A percentile compares a stretch with the other conserved stretches of the same genome.
phyloP scores from a whole-genome alignment of 2,329 filamentous ascomycete genomes.

The Colletotrichum falcatum region DNA sequence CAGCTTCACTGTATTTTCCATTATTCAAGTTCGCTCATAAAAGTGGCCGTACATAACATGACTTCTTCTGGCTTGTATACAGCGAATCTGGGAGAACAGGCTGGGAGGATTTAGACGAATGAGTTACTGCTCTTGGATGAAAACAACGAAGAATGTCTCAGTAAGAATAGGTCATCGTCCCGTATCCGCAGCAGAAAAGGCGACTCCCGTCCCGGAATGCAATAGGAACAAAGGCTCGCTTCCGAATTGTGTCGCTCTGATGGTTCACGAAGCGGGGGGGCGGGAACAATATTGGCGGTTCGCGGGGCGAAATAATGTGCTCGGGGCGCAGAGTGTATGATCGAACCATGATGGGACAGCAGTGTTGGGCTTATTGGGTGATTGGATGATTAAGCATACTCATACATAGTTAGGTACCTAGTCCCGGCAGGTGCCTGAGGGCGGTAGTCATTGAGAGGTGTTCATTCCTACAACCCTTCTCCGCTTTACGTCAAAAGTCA shows the following conservation, averaged over 20 bases:
- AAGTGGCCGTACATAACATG: neutral
- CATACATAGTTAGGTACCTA: too few species aligned
- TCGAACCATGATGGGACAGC: neutral
- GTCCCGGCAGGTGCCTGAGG: neutral
- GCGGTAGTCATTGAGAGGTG: neutral
- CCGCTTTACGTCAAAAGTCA: too few species aligned
- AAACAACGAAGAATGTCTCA: neutral
- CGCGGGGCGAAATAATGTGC: neutral
- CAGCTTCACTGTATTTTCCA: slow-evolving; percentile 1
- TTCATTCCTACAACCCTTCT: neutral
- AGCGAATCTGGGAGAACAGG: neutral
- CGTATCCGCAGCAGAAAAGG: too few species aligned
- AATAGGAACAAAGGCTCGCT: neutral
- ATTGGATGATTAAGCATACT: too few species aligned
- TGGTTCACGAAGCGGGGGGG: neutral
- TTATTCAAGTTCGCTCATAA: neutral
- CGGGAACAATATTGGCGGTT: neutral
- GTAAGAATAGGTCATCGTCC: too few species aligned
- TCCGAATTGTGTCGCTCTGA: neutral
- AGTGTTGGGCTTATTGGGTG: neutral
- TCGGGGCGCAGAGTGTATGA: neutral
- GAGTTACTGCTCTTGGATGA: too few species aligned
- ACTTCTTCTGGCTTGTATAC: neutral
- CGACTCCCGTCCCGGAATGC: too few species aligned
- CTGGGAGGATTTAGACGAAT: neutral